Evolutionary conservation across 2,329 filamentous ascomycete species (phyloP).

Genomic region (Sclerotinia borealis): DNA sequence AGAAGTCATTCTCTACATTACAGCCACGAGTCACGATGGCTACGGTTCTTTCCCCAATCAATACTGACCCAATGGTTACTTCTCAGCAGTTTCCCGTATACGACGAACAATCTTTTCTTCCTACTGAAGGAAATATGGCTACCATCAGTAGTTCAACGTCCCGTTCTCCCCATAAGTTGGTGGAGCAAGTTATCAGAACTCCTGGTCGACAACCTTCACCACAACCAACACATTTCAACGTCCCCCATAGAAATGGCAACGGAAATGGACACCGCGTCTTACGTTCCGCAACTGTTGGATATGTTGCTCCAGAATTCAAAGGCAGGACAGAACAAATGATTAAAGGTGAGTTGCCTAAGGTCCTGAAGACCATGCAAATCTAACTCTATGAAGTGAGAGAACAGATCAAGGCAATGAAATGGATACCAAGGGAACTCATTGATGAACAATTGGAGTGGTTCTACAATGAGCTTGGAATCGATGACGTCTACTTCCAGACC

Average conservation of each 20-base stretch:
- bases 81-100: constrained; percentile 14
- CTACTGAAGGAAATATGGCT: constrained; percentile 22
- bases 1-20: not conserved
- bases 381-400: constrained; percentile 43
- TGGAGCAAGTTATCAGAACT: constrained; percentile 27
- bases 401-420: constrained; percentile 67
- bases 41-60: constrained; percentile 9
- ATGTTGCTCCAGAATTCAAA: constrained; percentile 89
- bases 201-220: constrained; percentile 57
- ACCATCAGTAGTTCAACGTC: constrained; percentile 14
- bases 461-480: constrained; percentile 94
- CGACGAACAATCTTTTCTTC: constrained; percentile 11
- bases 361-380: not conserved
- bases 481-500: constrained; percentile 96
- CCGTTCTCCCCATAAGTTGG: constrained; percentile 18
- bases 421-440: constrained; percentile 78
- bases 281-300: constrained; percentile 85
- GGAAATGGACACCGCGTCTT: constrained; percentile 61
- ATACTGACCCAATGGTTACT: constrained; percentile 10
- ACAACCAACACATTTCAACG: constrained; percentile 77
- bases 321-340: constrained; percentile 75
- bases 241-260: constrained; percentile 56
- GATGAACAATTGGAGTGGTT: constrained; percentile 91
- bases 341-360: constrained; percentile 23
- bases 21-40: constrained; percentile 10